Evolutionary conservation across 139 green algal genomes (phyloP).

Genomic region (Mesotaenium endlicherianum): DNA sequence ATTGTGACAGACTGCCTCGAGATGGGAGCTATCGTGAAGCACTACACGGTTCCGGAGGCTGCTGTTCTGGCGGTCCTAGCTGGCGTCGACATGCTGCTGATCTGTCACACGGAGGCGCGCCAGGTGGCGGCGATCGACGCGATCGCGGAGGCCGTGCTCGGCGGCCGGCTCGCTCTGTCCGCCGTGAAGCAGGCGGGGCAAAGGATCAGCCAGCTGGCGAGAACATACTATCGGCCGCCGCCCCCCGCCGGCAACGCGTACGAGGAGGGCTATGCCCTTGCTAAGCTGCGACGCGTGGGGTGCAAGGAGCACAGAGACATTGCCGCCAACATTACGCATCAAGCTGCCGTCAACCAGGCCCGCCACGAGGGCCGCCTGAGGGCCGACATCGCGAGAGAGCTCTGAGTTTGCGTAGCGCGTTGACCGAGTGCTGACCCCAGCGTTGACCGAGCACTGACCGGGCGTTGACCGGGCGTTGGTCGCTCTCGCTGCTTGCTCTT

Average conservation of each 20-base stretch:
- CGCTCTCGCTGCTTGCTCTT: no score
- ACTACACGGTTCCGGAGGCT: conserved; percentile 34
- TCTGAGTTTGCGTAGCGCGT: no score
- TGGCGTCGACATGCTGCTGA: conserved; percentile 56
- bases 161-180: conserved; percentile 14
- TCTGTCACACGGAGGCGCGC: conserved; percentile 54
- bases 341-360: neutral
- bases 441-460: no score
- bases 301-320: conserved; percentile 33
- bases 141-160: conserved; percentile 46
- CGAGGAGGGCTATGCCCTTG: neutral
- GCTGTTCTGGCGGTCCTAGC: conserved; percentile 42
- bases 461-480: no score
- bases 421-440: no score
- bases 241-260: neutral
- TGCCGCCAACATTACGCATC: conserved; percentile 8
- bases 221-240: conserved; percentile 10
- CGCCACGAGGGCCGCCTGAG: no score
- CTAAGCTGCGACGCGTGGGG: neutral
- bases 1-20: conserved; percentile 61
- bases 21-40: conserved; percentile 59
- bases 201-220: neutral
- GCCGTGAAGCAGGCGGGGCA: conserved; percentile 21
- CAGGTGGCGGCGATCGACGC: conserved; percentile 55
- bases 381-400: no score